Evolutionary conservation across 352 stramenopile genomes (phyloP).

Genomic region (Nothophytophthora sp.): DNA sequence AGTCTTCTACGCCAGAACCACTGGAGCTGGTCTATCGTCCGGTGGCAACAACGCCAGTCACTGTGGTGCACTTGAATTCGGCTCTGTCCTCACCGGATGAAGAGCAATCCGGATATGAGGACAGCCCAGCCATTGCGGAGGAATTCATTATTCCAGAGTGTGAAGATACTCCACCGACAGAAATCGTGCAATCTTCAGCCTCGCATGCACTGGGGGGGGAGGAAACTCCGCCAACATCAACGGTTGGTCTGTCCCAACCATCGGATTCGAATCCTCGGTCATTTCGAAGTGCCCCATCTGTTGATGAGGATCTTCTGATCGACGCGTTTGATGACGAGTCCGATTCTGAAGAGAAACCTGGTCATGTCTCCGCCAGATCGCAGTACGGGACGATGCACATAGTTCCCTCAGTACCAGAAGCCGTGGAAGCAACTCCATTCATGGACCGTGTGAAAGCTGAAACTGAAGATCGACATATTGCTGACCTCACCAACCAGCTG

Average conservation of each 20-base stretch:
- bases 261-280: constrained; percentile 15
- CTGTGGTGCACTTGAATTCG: constrained; percentile 15
- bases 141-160: constrained; percentile 42
- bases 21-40: not conserved
- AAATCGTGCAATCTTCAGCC: not conserved
- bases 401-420: constrained; percentile 3
- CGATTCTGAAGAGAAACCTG: constrained; percentile 29
- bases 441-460: not conserved
- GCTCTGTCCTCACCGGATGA: constrained; percentile 3
- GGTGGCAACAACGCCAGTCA: not conserved
- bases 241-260: no score
- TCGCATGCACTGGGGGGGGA: not conserved
- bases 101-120: constrained; percentile 4
- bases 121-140: constrained; percentile 44
- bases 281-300: constrained; percentile 28
- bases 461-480: constrained; percentile 8
- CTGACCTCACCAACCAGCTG: constrained; percentile 46
- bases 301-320: constrained; percentile 66
- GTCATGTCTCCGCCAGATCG: constrained; percentile 17
- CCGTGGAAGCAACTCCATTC: not conserved
- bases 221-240: not conserved
- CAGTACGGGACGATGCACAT: constrained; percentile 13
- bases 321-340: constrained; percentile 67
- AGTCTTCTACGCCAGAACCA: not conserved
- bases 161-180: not conserved